phyloP scores from a whole-genome alignment of 2,329 filamentous ascomycete genomes.

The Pyricularia grisea region DNA sequence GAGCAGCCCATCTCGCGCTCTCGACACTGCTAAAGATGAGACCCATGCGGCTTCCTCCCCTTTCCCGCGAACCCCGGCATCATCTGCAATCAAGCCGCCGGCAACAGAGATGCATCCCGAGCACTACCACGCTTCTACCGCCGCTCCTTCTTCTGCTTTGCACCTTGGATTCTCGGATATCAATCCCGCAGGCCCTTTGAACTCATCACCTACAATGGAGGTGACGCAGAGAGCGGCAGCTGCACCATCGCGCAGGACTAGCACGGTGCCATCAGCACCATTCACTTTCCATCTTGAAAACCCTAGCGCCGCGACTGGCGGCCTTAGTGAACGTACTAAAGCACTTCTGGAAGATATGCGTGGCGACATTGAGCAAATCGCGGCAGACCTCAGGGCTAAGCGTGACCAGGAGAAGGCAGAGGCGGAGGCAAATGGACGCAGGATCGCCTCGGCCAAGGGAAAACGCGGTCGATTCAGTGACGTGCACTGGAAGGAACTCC shows the following conservation, averaged over 20 bases:
- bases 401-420: constrained; percentile 44
- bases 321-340: constrained; percentile 52
- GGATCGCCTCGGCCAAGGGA: constrained; percentile 71
- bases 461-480: constrained; percentile 74
- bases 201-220: constrained; percentile 2
- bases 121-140: constrained; percentile 67
- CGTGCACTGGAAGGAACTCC: constrained; percentile 79
- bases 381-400: constrained; percentile 55
- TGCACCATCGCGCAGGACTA: constrained; percentile 40
- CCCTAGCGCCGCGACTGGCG: constrained; percentile 31
- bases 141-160: constrained; percentile 68
- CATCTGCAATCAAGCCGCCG: constrained; percentile 58
- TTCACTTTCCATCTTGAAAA: constrained; percentile 58
- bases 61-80: constrained; percentile 47
- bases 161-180: constrained; percentile 76
- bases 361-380: constrained; percentile 62
- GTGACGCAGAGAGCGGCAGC: not conserved
- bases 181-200: constrained; percentile 21
- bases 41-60: constrained; percentile 20
- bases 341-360: constrained; percentile 58
- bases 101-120: constrained; percentile 86
- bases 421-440: constrained; percentile 42
- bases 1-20: not conserved
- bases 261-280: constrained; percentile 40
- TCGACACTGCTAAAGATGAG: not conserved